phyloP scores from a whole-genome alignment of 225 moss, liverwort and hornwort genomes.

The Antitrichia curtipendula region DNA sequence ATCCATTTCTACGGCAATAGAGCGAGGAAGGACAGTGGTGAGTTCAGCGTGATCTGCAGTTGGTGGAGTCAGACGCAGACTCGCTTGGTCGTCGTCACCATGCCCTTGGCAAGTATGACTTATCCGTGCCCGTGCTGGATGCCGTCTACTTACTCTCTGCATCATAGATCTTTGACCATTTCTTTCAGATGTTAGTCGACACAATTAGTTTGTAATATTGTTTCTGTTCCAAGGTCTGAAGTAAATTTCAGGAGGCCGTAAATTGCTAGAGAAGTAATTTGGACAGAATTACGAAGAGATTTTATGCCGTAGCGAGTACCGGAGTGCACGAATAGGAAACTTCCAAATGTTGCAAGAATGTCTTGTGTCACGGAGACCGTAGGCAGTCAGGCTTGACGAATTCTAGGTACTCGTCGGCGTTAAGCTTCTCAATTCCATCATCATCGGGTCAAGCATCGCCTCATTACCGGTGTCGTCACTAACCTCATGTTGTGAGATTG shows the following conservation, averaged over 20 bases:
- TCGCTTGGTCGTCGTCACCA: background rate
- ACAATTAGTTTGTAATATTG: background rate
- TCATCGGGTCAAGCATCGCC: background rate
- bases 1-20: background rate
- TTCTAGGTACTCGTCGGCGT: background rate
- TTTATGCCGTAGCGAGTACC: background rate
- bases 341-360: background rate
- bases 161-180: slow-evolving; percentile 5
- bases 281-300: background rate
- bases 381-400: background rate
- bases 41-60: slow-evolving; percentile 6
- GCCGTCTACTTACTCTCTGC: background rate
- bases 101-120: background rate
- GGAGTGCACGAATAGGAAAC: background rate
- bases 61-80: slow-evolving; percentile 1
- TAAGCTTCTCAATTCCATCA: background rate
- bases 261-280: background rate
- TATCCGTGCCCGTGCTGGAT: background rate
- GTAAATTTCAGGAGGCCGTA: background rate
- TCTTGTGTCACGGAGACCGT: background rate
- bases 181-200: background rate
- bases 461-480: background rate
- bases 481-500: background rate
- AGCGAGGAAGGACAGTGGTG: background rate
- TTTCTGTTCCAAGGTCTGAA: background rate